Base-by-base conservation (phyloP, 768 basidiomycete genomes). In the Suillus sp. region DNA sequence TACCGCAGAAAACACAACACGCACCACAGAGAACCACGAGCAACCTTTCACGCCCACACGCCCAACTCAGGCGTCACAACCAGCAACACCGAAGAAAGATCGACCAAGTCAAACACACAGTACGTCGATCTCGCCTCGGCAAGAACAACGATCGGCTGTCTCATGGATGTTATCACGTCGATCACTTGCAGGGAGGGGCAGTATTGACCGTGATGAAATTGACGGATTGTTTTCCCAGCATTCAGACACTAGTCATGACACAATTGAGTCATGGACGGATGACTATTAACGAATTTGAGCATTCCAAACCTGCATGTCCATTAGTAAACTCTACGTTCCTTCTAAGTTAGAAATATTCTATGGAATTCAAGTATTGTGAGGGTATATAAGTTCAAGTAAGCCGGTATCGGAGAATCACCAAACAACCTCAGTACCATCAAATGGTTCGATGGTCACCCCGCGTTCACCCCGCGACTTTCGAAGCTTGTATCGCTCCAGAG, bases 401-500 rank as follows among this genome's bases (percentile, higher is more conserved):
- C 57, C 53, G 47, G 40, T 30, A 32, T 34, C 10, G 48, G 11
- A 18, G 54, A 37, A 43, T 80, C 72, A 94, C 88, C 89, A 93
- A 1, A 88, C 90, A 14, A 91, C 87, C 30, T 91, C 88, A 5
- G 83, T 84, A 7, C 84, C 82, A 4, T 74, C 75, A 71, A 87
- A 96, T 0, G 81, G 80, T 62, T 86, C 80, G 11, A 96, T 78
- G 1, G 76, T 74, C 9, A 96, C 77, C 4, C 79, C 77, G 7
- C 71, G 77, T 64, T 85, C 80, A 1, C 94, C 95, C 50, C 75
- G 75, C 4, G 73, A 72, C 75, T 96, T 99, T 57, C 81, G 76
- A 42, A 98, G 74, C 10, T 86, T 79, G 71, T 92, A 85, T 14
- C 96, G 84, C 71, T 94, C 91, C 5, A 97, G 80, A 16, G 81